phyloP scores from a whole-genome alignment of 1,284 basidiomycete genomes.

The Marasmius oreades region DNA sequence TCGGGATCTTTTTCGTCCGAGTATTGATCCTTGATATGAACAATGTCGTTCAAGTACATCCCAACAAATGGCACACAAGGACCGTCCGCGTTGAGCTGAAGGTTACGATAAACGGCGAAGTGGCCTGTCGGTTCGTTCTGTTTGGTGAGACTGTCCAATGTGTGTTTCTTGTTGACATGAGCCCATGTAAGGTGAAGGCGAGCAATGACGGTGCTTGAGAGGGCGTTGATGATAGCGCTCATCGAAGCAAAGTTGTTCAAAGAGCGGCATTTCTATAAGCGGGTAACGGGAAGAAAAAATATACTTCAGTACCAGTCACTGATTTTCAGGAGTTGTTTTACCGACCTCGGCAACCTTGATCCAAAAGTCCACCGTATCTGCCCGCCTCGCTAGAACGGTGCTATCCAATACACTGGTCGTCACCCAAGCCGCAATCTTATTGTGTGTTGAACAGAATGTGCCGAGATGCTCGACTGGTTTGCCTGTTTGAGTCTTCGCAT shows the following conservation, averaged over 20 bases:
- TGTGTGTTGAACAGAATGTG: slow-evolving; percentile 58
- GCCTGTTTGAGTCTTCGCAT: slow-evolving; percentile 40
- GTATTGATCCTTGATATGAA: slow-evolving; percentile 52
- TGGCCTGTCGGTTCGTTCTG: slow-evolving; percentile 56
- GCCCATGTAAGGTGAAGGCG: slow-evolving; percentile 66
- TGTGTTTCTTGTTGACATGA: slow-evolving; percentile 49
- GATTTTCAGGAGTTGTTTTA: slow-evolving; percentile 9
- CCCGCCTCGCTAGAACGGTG: slow-evolving; percentile 47
- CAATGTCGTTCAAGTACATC: slow-evolving; percentile 59
- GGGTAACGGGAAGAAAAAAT: not conserved
- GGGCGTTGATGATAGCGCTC: slow-evolving; percentile 60
- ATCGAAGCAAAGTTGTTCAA: slow-evolving; percentile 68
- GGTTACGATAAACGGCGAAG: slow-evolving; percentile 53
- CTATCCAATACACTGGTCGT: slow-evolving; percentile 54
- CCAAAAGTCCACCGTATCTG: slow-evolving; percentile 67
- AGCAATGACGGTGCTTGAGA: slow-evolving; percentile 55
- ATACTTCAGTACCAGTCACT: not conserved
- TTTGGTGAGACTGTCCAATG: slow-evolving; percentile 47
- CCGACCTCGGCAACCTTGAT: slow-evolving; percentile 73
- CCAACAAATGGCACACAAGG: slow-evolving; percentile 66
- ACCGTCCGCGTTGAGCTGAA: slow-evolving; percentile 48
- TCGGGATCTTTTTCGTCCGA: slow-evolving; percentile 29
- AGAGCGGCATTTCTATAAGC: slow-evolving; percentile 56
- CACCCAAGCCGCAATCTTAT: slow-evolving; percentile 63
- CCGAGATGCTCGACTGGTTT: slow-evolving; percentile 40